A percentile compares a stretch with the other conserved stretches of the same genome.
phyloP scores from a whole-genome alignment of 2,329 filamentous ascomycete genomes.

The Colletotrichum truncatum region DNA sequence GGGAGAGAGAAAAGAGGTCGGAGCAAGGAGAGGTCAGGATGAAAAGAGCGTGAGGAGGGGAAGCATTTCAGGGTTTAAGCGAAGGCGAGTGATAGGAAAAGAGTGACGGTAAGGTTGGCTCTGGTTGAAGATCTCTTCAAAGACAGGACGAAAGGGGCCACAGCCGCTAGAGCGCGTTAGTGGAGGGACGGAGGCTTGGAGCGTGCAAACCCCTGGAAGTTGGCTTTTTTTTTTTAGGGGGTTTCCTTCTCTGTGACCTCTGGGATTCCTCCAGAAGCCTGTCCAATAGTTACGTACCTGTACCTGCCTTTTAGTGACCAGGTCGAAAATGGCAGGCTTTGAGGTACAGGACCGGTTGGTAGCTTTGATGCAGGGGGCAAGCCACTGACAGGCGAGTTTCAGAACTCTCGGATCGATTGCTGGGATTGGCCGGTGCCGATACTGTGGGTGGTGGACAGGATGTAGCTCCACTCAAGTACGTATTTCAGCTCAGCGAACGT shows the following conservation, averaged over 20 bases:
- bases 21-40: constrained; percentile 26
- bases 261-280: not conserved
- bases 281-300: not conserved
- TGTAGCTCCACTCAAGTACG: constrained; percentile 1
- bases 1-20: constrained; percentile 9
- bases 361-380: constrained; percentile 31
- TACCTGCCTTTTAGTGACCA: not conserved
- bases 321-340: constrained; percentile 11
- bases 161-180: constrained; percentile 22
- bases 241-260: not conserved
- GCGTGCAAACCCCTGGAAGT: constrained; percentile 21
- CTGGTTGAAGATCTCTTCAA: constrained; percentile 12
- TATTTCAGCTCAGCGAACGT: constrained; percentile 17
- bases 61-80: constrained; percentile 29
- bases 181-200: constrained; percentile 19
- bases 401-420: constrained; percentile 19
- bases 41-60: constrained; percentile 29
- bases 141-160: constrained; percentile 28
- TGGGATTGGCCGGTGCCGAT: constrained; percentile 24
- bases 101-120: constrained; percentile 16
- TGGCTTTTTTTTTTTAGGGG: constrained; percentile 5
- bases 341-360: constrained; percentile 11
- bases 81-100: constrained; percentile 16
- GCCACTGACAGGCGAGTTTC: constrained; percentile 29
- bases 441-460: constrained; percentile 21